phyloP scores from a whole-genome alignment of 2,329 filamentous ascomycete species.

The Westerdykella ornata region DNA sequence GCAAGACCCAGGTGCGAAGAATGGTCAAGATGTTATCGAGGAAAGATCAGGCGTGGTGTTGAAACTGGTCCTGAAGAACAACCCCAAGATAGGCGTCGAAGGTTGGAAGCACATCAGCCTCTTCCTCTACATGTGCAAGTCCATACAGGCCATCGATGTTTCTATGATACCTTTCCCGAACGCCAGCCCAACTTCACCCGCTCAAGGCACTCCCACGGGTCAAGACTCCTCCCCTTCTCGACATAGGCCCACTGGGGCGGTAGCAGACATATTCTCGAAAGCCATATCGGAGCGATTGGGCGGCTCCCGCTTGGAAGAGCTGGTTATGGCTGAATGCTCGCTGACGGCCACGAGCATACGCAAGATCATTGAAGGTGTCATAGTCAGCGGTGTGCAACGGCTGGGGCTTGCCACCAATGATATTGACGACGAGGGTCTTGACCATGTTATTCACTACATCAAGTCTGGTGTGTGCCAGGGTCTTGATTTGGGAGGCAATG shows the following conservation, averaged over 20 bases:
- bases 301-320: slow-evolving; percentile 68
- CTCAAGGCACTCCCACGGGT: slow-evolving; percentile 11
- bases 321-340: slow-evolving; percentile 75
- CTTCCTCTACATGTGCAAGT: slow-evolving; percentile 84
- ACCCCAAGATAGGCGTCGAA: slow-evolving; percentile 71
- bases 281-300: slow-evolving; percentile 71
- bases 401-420: slow-evolving; percentile 79
- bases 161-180: slow-evolving; percentile 68
- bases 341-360: slow-evolving; percentile 65
- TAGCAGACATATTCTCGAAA: slow-evolving; percentile 63
- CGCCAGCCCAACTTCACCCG: slow-evolving; percentile 9
- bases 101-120: slow-evolving; percentile 89
- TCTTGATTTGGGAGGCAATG: slow-evolving; percentile 82
- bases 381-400: slow-evolving; percentile 67
- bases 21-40: slow-evolving; percentile 25
- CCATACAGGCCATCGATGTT: slow-evolving; percentile 77
- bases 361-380: slow-evolving; percentile 73
- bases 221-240: slow-evolving; percentile 1
- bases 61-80: slow-evolving; percentile 82
- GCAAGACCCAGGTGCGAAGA: slow-evolving; percentile 9
- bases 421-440: slow-evolving; percentile 65
- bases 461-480: slow-evolving; percentile 73
- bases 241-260: slow-evolving; percentile 40
- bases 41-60: slow-evolving; percentile 69
- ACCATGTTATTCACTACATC: slow-evolving; percentile 70